These are phyloP conservation scores for Trichocladium uniseriatum DNA, from an alignment of 495 filamentous ascomycete species.

Conservation along the genomic window DNA sequence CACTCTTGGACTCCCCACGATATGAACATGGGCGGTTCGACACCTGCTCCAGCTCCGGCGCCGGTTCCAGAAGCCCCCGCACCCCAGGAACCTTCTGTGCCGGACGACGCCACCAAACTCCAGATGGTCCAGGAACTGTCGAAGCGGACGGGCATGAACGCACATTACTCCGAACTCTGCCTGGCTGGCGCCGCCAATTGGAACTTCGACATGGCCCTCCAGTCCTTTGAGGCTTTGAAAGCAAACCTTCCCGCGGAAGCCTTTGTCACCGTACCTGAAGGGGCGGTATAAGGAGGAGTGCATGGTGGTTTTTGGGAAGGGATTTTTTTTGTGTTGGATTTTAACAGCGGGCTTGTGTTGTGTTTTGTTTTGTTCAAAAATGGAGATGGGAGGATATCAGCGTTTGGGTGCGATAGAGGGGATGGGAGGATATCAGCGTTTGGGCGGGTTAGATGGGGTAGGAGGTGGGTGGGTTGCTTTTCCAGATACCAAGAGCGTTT, in stretches of 20 bases:
- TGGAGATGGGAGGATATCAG: too few relatives aligned
- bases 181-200: constrained; percentile 54
- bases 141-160: constrained; percentile 59
- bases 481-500: background rate
- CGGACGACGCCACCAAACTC: constrained; percentile 44
- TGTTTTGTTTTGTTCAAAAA: too few relatives aligned
- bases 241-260: constrained; percentile 32
- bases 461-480: background rate
- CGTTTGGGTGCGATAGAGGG: too few relatives aligned
- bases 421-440: too few relatives aligned
- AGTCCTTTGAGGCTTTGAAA: constrained; percentile 54
- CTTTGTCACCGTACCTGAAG: constrained; percentile 19
- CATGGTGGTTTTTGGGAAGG: background rate
- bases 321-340: too few relatives aligned
- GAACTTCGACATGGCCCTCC: constrained; percentile 60
- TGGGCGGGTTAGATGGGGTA: background rate
- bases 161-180: constrained; percentile 62
- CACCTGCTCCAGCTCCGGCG: background rate
- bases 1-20: constrained; percentile 37
- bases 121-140: constrained; percentile 56
- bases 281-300: background rate
- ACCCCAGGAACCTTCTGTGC: background rate
- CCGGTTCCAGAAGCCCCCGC: constrained; percentile 1
- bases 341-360: too few relatives aligned
- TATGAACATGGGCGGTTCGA: background rate